A percentile compares a stretch with the other conserved stretches of the same genome.
phyloP scores from a whole-genome alignment of 2,329 filamentous ascomycete genomes.

The Colletotrichum graminicola region DNA sequence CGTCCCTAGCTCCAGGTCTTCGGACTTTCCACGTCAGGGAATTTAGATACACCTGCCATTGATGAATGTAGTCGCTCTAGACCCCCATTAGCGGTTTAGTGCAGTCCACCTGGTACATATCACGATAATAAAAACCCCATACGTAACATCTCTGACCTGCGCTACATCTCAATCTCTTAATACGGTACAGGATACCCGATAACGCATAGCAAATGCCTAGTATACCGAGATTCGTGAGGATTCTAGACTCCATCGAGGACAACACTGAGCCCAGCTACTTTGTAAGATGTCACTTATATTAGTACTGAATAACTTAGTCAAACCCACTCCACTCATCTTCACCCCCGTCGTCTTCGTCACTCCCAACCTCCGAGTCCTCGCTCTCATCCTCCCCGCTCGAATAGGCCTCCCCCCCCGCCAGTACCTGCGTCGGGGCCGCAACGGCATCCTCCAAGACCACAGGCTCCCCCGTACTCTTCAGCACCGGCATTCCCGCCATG shows the following conservation, averaged over 20 bases:
- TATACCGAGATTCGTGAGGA: neutral
- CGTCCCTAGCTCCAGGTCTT: neutral
- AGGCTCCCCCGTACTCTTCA: conserved; percentile 52
- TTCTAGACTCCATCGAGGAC: neutral
- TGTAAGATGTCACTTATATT: neutral
- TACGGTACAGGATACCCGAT: no score
- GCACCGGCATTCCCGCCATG: conserved; percentile 53
- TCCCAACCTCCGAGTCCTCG: conserved; percentile 13
- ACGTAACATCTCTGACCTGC: no score
- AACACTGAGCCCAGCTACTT: neutral
- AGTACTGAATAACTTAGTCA: conserved; percentile 33
- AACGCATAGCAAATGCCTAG: neutral
- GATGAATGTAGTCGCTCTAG: no score
- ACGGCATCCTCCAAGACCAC: conserved; percentile 46
- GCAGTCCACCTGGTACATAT: no score
- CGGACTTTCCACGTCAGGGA: neutral
- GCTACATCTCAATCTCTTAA: no score
- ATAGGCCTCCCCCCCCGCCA: conserved; percentile 20
- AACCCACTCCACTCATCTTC: conserved; percentile 50
- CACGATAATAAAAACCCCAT: no score
- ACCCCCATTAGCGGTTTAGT: no score
- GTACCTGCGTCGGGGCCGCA: conserved; percentile 12
- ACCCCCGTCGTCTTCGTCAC: conserved; percentile 47
- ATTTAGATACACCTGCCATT: no score
- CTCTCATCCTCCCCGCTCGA: conserved; percentile 28